Evolutionary conservation across 2,329 filamentous ascomycete species (phyloP), one percentile per base, ranked within the genome.

Genomic region (Fusarium sp.): DNA sequence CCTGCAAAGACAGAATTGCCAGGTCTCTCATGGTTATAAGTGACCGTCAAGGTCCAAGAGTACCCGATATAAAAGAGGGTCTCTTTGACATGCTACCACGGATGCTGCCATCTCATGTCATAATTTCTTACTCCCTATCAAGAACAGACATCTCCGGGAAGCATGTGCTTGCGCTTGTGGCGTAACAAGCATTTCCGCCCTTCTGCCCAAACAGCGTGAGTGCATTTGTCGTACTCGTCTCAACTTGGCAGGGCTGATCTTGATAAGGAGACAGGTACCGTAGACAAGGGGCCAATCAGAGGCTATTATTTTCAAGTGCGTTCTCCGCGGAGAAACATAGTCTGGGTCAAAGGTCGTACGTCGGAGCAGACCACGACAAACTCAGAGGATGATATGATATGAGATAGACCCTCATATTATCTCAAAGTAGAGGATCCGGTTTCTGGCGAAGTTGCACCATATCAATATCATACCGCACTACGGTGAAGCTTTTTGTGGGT

Each of bases 251-350:
- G 38, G 55, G 64, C 49, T 62, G 64, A 65, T 73, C 69, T 71
- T 72, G 72, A 74, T 74, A 74, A 74, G 71, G 60, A 70, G 61
- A 62, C 53, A 29, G n/a, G 25, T 25, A 18, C 25, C n/a, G 43
- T 61, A 24, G 38, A 24, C 25, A 32, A 43, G 32, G 49, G 25
- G 27, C 72, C 72, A 74, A 74, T 74, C 70, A 74, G 40, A 29
- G 38, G 22, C 13, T 55, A 56, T 46, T 25, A 7, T 64, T 45
- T 45, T 27, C 30, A 6, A 16, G 38, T 40, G 13, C 25, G 20
- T 32, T 61, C 55, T 72, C 71, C 73, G 73, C 73, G 73, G 73
- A 75, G 71, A 75, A 72, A 58, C 64, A 48, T 30, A 34, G 55
- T 67, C 47, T 44, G 18, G 45, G 3, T 7, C 38, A 56, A 53